A percentile compares a stretch with the other conserved stretches of the same genome.
phyloP scores from a whole-genome alignment of 2,329 filamentous ascomycete species.

The Fusarium praegraminearum region DNA sequence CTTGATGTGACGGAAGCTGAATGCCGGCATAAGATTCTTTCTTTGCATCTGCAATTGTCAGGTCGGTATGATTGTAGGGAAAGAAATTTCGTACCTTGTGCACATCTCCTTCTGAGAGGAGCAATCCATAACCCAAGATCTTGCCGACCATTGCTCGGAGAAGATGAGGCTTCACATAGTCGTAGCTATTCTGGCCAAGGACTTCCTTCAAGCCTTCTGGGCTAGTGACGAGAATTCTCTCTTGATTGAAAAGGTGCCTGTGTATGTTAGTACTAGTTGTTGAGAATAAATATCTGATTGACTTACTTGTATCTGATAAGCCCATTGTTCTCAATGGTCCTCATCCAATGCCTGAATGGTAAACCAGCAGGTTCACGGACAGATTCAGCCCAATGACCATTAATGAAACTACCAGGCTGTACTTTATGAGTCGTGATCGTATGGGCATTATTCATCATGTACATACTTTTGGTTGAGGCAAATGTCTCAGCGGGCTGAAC shows the following conservation, averaged over 20 bases:
- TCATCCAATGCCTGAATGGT: constrained; percentile 29
- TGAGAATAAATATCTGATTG: fast-evolving
- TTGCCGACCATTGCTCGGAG: constrained; percentile 35
- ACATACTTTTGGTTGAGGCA: constrained; percentile 22
- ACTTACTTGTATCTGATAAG: constrained; percentile 31
- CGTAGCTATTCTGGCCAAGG: constrained; percentile 29
- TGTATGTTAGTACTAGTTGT: fast-evolving
- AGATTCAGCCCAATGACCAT: constrained; percentile 38
- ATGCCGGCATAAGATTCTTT: constrained; percentile 37
- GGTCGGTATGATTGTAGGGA: fast-evolving
- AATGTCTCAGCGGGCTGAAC: constrained; percentile 22
- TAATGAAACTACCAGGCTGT: constrained; percentile 17
- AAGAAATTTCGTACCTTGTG: background rate
- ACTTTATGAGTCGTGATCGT: background rate
- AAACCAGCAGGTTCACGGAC: constrained; percentile 31
- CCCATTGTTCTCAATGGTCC: constrained; percentile 37
- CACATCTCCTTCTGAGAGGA: constrained; percentile 26
- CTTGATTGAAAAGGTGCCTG: constrained; percentile 35
- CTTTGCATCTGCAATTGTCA: constrained; percentile 26
- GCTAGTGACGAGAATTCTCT: constrained; percentile 25
- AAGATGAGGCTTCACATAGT: constrained; percentile 33
- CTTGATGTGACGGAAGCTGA: constrained; percentile 39
- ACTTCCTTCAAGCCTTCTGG: constrained; percentile 33
- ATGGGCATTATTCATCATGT: fast-evolving
- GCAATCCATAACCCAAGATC: constrained; percentile 19